Percentiles rank a stretch among this genome's conserved stretches.
Evolutionary conservation across 495 filamentous ascomycete species (phyloP).

Genomic region (Tricharina praecox): DNA sequence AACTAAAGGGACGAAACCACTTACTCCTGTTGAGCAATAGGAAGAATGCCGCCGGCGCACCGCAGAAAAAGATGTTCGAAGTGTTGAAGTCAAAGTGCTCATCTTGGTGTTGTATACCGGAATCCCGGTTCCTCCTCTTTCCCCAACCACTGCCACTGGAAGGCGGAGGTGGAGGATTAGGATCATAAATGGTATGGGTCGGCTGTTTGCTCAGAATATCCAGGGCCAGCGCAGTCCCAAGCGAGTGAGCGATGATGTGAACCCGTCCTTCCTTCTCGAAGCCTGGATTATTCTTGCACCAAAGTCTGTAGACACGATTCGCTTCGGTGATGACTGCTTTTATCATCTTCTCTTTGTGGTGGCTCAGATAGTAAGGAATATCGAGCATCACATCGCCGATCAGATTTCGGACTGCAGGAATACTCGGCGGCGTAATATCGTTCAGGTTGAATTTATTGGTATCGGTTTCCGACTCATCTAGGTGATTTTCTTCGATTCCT

Average conservation of each 20-base stretch:
- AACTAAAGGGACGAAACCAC: background rate
- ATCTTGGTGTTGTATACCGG: conserved; percentile 25
- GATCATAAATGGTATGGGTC: conserved; percentile 34
- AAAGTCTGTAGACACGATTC: conserved; percentile 80
- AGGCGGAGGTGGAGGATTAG: conserved; percentile 30
- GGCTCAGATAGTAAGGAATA: conserved; percentile 89
- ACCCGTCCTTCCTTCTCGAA: conserved; percentile 66
- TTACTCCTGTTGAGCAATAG: conserved; percentile 63
- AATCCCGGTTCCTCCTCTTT: background rate
- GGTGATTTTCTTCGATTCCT: conserved; percentile 31
- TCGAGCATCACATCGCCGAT: conserved; percentile 96
- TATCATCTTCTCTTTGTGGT: conserved; percentile 90
- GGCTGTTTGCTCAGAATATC: conserved; percentile 85
- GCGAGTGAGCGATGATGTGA: conserved; percentile 81
- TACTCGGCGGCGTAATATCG: conserved; percentile 81
- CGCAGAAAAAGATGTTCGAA: conserved; percentile 70
- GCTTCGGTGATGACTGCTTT: conserved; percentile 77
- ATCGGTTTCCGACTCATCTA: conserved; percentile 1
- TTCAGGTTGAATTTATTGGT: conserved; percentile 55
- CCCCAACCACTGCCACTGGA: conserved; percentile 10
- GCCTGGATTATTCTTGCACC: conserved; percentile 79
- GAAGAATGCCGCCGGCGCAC: conserved; percentile 90
- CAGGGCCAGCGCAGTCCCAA: conserved; percentile 83
- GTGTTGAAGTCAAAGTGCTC: conserved; percentile 81
- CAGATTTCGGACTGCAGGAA: conserved; percentile 73